These are phyloP conservation scores for Rutstroemia sydowiana DNA, from an alignment of 2,329 filamentous ascomycete species.

Conservation along the genomic window DNA sequence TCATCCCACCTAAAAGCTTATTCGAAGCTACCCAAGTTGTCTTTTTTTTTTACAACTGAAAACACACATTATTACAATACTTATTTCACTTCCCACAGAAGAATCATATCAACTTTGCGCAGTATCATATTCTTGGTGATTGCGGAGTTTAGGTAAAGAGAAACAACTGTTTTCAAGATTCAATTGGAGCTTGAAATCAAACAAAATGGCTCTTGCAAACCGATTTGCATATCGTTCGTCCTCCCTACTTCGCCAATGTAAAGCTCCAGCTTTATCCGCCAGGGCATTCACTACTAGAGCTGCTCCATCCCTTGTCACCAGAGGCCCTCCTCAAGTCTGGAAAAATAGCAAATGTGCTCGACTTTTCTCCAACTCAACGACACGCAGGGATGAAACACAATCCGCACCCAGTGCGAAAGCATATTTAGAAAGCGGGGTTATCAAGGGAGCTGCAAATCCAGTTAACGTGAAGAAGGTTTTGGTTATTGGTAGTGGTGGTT, in stretches of 20 bases:
- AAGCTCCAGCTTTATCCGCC: slow-evolving; percentile 18
- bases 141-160: slow-evolving; percentile 12
- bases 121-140: slow-evolving; percentile 7
- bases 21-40: slow-evolving; percentile 2
- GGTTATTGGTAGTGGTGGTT: slow-evolving; percentile 89
- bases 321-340: slow-evolving; percentile 16
- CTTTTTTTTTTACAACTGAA: background rate
- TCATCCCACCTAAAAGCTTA: slow-evolving; percentile 7
- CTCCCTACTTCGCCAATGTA: slow-evolving; percentile 28
- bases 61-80: slow-evolving; percentile 5
- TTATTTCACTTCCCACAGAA: background rate
- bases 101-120: background rate
- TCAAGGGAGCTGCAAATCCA: slow-evolving; percentile 67
- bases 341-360: slow-evolving; percentile 24
- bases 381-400: slow-evolving; percentile 39
- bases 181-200: slow-evolving; percentile 19
- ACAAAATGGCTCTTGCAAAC: slow-evolving; percentile 30
- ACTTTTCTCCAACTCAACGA: slow-evolving; percentile 26
- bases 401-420: slow-evolving; percentile 75
- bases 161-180: slow-evolving; percentile 3
- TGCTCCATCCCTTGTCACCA: slow-evolving; percentile 20
- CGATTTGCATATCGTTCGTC: slow-evolving; percentile 27
- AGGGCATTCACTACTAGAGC: slow-evolving; percentile 28
- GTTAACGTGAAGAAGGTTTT: slow-evolving; percentile 95
- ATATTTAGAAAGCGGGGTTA: slow-evolving; percentile 80